Evolutionary conservation across 1,284 basidiomycete species (phyloP).

Genomic region (Bondarzewia mesenterica): DNA sequence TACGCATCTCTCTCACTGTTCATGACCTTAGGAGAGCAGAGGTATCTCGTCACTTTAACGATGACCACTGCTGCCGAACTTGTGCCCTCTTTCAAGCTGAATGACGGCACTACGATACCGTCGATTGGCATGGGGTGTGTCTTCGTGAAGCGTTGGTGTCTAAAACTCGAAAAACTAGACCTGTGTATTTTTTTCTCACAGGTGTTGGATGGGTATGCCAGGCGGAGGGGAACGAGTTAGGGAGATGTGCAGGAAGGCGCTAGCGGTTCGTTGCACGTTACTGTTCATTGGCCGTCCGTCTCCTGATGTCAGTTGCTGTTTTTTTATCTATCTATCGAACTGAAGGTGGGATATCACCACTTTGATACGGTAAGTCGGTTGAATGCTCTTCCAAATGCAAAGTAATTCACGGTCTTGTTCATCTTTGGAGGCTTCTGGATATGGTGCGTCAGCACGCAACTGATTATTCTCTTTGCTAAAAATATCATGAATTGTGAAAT

Average conservation of each 20-base stretch:
- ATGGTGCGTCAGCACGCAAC: constrained; percentile 8
- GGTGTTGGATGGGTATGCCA: constrained; percentile 34
- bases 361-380: constrained; percentile 28
- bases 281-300: too few relatives aligned
- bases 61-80: neutral
- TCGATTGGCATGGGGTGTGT: constrained; percentile 30
- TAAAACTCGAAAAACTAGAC: too few relatives aligned
- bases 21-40: too few relatives aligned
- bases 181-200: too few relatives aligned
- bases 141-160: too few relatives aligned
- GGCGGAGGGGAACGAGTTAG: constrained; percentile 27
- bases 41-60: too few relatives aligned
- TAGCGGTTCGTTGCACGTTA: constrained; percentile 25
- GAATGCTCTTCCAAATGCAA: neutral
- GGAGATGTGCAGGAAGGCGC: constrained; percentile 28
- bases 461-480: neutral
- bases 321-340: neutral
- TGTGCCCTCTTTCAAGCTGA: constrained; percentile 24
- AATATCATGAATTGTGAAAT: constrained; percentile 7
- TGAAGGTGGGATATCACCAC: constrained; percentile 30
- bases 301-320: too few relatives aligned
- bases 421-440: constrained; percentile 11
- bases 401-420: neutral
- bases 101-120: constrained; percentile 30
- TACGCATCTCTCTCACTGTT: too few relatives aligned